Evolutionary conservation across 2,329 filamentous ascomycete genomes (phyloP).

Genomic region (Neurospora sp.): DNA sequence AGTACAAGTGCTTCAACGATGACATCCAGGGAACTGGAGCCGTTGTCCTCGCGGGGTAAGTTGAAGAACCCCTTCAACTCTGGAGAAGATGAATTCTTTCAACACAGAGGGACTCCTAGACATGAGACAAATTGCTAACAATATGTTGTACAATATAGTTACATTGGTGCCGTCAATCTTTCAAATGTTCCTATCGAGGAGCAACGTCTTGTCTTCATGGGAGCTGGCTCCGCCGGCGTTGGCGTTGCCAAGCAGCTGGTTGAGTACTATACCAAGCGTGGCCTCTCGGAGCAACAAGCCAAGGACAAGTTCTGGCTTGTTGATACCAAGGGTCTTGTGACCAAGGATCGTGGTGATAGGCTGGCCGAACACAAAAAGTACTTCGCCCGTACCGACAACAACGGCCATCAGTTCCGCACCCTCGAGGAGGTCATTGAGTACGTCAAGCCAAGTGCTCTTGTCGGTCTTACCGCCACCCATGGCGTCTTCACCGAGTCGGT

Average conservation of each 20-base stretch:
- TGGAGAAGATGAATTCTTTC: background rate
- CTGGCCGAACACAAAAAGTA: slow-evolving; percentile 83
- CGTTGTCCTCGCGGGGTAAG: slow-evolving; percentile 76
- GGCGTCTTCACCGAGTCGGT: slow-evolving; percentile 89
- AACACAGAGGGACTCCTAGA: background rate
- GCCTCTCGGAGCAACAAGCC: slow-evolving; percentile 78
- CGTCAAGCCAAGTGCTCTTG: slow-evolving; percentile 86
- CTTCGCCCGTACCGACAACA: slow-evolving; percentile 55
- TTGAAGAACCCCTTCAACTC: slow-evolving; percentile 6
- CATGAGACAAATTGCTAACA: slow-evolving; percentile 8
- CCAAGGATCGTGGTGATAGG: slow-evolving; percentile 82
- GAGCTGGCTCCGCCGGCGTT: slow-evolving; percentile 88
- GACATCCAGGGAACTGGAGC: slow-evolving; percentile 97
- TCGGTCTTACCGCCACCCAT: slow-evolving; percentile 89
- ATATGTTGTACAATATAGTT: slow-evolving; percentile 26
- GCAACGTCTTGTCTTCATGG: slow-evolving; percentile 91
- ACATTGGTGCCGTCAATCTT: slow-evolving; percentile 66
- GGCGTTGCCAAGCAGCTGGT: slow-evolving; percentile 97
- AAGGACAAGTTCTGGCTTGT: slow-evolving; percentile 93
- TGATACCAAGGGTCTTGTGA: slow-evolving; percentile 93
- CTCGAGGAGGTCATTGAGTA: slow-evolving; percentile 89
- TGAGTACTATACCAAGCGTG: slow-evolving; percentile 90
- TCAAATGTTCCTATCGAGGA: slow-evolving; percentile 79
- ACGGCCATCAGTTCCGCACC: slow-evolving; percentile 60
- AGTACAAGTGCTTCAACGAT: slow-evolving; percentile 95